Conservation (phyloP, 169 alveolate species). For the Eimeria falciformis region DNA sequence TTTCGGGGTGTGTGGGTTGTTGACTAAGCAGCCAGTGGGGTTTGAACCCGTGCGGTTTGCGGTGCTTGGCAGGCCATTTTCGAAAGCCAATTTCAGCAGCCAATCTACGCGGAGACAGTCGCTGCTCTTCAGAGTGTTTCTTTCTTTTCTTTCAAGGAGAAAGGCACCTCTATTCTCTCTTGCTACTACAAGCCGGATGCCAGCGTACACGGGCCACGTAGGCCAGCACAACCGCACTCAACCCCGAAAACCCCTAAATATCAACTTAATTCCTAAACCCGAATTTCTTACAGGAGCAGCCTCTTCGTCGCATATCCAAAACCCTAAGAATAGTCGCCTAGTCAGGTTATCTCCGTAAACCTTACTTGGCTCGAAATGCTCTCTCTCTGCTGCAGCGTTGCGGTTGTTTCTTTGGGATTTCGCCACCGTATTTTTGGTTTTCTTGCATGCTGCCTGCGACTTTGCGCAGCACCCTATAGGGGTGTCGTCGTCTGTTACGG, state of each 20-base stretch:
- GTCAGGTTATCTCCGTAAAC: neutral
- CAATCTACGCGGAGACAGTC: neutral
- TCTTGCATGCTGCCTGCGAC: too few relatives aligned
- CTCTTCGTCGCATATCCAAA: too few relatives aligned
- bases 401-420: too few relatives aligned
- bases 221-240: too few relatives aligned
- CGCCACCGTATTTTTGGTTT: too few relatives aligned
- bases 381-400: too few relatives aligned
- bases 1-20: too few relatives aligned
- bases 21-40: too few relatives aligned
- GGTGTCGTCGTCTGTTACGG: constrained; percentile 70
- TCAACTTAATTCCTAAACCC: constrained; percentile 17
- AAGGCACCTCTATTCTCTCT: neutral
- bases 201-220: constrained; percentile 46
- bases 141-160: neutral
- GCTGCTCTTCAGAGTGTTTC: neutral
- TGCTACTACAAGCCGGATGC: constrained; percentile 15
- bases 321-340: neutral
- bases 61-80: neutral
- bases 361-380: too few relatives aligned
- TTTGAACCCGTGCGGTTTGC: too few relatives aligned
- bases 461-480: constrained; percentile 60
- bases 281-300: neutral
- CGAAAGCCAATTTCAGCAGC: constrained; percentile 35
- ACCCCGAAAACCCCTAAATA: constrained; percentile 20